Evolutionary conservation across 2,329 filamentous ascomycete genomes (phyloP).

Genomic region (Cadophora gregata): DNA sequence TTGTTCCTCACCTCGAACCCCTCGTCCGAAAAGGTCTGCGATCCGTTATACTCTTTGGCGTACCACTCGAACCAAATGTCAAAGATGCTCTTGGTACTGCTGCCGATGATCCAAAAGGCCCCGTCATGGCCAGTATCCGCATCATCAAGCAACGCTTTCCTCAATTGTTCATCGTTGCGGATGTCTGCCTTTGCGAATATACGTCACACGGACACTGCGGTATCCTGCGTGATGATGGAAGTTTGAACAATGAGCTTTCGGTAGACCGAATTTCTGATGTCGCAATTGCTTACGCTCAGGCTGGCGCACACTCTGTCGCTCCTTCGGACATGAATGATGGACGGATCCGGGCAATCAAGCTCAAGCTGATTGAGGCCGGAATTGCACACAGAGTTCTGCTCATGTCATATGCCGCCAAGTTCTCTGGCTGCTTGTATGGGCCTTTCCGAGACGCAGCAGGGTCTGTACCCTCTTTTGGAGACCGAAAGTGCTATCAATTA

Average conservation of each 20-base stretch:
- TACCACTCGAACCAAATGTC: constrained; percentile 77
- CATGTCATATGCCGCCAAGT: constrained; percentile 99
- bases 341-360: constrained; percentile 94
- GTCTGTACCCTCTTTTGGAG: constrained; percentile 88
- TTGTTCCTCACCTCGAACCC: constrained; percentile 84
- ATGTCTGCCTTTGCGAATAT: constrained; percentile 98
- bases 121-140: constrained; percentile 86
- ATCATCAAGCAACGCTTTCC: constrained; percentile 86
- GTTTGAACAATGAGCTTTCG: constrained; percentile 89
- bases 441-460: constrained; percentile 97
- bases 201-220: constrained; percentile 98
- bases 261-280: constrained; percentile 96
- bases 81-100: constrained; percentile 93
- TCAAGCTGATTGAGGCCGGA: constrained; percentile 94
- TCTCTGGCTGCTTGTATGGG: constrained; percentile 94
- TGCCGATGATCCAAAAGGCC: constrained; percentile 91
- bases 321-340: constrained; percentile 99
- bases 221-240: constrained; percentile 90
- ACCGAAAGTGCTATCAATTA: constrained; percentile 95
- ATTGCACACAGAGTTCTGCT: constrained; percentile 89
- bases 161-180: constrained; percentile 85
- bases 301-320: constrained; percentile 94
- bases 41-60: constrained; percentile 95
- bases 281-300: constrained; percentile 95
- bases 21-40: constrained; percentile 88